Percentiles rank a stretch among this genome's conserved stretches.
Conservation (phyloP, 768 basidiomycete species). For the Cystofilobasidium ferigula region DNA sequence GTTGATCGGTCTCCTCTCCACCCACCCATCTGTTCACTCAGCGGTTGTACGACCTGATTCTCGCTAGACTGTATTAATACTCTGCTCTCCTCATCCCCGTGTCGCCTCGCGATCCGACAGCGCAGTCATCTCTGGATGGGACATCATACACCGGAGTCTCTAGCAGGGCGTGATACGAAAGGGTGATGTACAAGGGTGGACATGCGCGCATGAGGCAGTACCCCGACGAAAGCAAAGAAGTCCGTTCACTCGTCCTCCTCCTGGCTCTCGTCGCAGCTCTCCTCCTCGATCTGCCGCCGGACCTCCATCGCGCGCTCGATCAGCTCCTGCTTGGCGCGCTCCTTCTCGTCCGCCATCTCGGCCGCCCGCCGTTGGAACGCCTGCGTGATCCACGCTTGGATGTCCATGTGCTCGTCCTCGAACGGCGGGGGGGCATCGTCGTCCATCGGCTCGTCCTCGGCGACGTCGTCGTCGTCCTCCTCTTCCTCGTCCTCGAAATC, state of each 20-base stretch:
- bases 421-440: background rate
- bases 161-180: too few relatives aligned
- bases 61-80: too few relatives aligned
- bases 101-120: too few relatives aligned
- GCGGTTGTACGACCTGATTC: too few relatives aligned
- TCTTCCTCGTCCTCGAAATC: slow-evolving; percentile 1
- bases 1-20: too few relatives aligned
- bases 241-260: background rate
- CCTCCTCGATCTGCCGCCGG: background rate
- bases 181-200: too few relatives aligned
- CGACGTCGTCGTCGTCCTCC: background rate
- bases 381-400: slow-evolving; percentile 1
- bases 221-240: too few relatives aligned
- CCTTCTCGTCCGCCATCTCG: background rate
- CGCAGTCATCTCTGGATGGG: too few relatives aligned
- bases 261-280: background rate
- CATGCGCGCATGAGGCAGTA: too few relatives aligned
- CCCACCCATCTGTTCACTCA: too few relatives aligned
- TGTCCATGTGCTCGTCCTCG: background rate
- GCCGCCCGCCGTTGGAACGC: background rate
- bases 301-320: background rate
- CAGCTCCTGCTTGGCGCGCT: background rate
- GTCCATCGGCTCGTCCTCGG: background rate
- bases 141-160: too few relatives aligned
- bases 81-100: too few relatives aligned